Evolutionary conservation across 1,284 basidiomycete species (phyloP), one percentile per base, ranked within the genome.

Genomic region (Fomes fomentarius): DNA sequence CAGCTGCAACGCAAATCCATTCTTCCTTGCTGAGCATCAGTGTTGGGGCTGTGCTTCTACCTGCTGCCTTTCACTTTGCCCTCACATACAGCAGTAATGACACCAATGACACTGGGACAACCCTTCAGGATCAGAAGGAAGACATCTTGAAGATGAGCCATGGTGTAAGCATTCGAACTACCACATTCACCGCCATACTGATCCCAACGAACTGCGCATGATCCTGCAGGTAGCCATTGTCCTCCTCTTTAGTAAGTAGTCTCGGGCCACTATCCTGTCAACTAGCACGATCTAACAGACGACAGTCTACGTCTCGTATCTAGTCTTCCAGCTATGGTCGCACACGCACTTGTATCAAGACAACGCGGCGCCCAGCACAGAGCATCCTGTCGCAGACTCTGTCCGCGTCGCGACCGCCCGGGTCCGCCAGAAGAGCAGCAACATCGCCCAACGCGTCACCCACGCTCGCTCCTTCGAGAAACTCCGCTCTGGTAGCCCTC

Each of bases 251-350:
- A 85, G 87, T 88, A 63, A 63, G 79, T n/a, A n/a, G n/a, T n/a
- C n/a, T n/a, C n/a, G n/a, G n/a, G n/a, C n/a, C n/a, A n/a, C n/a
- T n/a, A n/a, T n/a, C n/a, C n/a, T n/a, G n/a, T n/a, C n/a, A n/a
- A n/a, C n/a, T n/a, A n/a, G n/a, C n/a, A n/a, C n/a, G n/a, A n/a
- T n/a, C n/a, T n/a, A n/a, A n/a, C n/a, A n/a, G n/a, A n/a, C 71
- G 50, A 30, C 28, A 89, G 87, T 88, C 54, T 93, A 94, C 67
- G 64, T 76, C 17, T 80, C 83, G 17, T 94, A 93, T 68, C 79
- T 96, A 30, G 64, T 93, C 45, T 96, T 96, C 74, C 93, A 95
- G 67, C 81, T 96, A 28, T 94, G 85, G 80, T 93, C 93, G 0
- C 94, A 96, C 69, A 82, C 84, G 17, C 82, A 93, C 63, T 80